These are phyloP conservation scores for Metarhizium guizhouense DNA, from an alignment of 2,329 filamentous ascomycete species.

Conservation along the genomic window DNA sequence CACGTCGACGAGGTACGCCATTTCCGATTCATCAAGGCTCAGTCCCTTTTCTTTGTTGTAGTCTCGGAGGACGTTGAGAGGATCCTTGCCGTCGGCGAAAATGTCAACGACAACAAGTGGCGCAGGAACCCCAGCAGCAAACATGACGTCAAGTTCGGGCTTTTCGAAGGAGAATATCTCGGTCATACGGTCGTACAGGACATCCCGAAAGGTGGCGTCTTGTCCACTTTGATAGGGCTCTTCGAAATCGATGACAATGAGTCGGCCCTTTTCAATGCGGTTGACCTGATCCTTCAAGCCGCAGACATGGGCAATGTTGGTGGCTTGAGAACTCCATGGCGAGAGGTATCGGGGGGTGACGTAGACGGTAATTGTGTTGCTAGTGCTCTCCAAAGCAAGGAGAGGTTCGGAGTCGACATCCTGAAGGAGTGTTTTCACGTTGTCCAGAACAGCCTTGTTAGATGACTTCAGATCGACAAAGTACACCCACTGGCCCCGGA, in stretches of 20 bases:
- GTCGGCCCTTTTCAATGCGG: slow-evolving; percentile 80
- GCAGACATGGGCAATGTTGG: slow-evolving; percentile 87
- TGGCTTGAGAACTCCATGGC: slow-evolving; percentile 96
- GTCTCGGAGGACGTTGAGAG: slow-evolving; percentile 63
- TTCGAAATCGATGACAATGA: slow-evolving; percentile 60
- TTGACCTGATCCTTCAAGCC: slow-evolving; percentile 61
- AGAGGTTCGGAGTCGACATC: slow-evolving; percentile 23
- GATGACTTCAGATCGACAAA: slow-evolving; percentile 52
- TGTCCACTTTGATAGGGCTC: slow-evolving; percentile 29
- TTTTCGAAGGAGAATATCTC: slow-evolving; percentile 61
- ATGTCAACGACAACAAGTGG: slow-evolving; percentile 71
- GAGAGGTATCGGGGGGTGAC: slow-evolving; percentile 80
- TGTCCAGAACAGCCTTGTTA: slow-evolving; percentile 33
- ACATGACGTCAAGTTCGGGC: slow-evolving; percentile 69
- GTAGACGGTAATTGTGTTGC: slow-evolving; percentile 53
- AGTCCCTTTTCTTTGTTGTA: slow-evolving; percentile 81
- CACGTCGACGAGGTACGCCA: slow-evolving; percentile 79
- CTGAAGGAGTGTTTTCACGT: slow-evolving; percentile 38
- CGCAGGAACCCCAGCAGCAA: slow-evolving; percentile 54
- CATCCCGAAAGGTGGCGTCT: slow-evolving; percentile 54
- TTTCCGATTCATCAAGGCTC: slow-evolving; percentile 79
- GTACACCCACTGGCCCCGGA: slow-evolving; percentile 53
- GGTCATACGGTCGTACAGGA: slow-evolving; percentile 91
- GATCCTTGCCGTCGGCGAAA: slow-evolving; percentile 53
- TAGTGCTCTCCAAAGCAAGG: slow-evolving; percentile 21